Percentiles rank a stretch among this genome's conserved stretches.
phyloP scores from a whole-genome alignment of 169 alveolate genomes.

The Fabrea salina region DNA sequence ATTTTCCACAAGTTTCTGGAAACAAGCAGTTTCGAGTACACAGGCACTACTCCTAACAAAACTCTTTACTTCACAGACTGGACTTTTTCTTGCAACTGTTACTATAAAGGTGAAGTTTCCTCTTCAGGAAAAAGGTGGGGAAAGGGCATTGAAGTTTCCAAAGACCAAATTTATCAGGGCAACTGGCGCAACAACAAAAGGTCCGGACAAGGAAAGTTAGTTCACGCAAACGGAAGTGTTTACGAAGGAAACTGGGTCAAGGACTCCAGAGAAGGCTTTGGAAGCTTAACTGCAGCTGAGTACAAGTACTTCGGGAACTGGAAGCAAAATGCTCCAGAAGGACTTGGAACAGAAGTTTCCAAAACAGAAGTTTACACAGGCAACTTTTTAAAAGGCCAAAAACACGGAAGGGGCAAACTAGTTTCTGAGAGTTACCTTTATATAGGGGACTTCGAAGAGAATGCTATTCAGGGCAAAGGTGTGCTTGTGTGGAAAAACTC shows the following conservation, averaged over 20 bases:
- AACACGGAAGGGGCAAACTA: not conserved
- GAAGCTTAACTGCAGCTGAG: not conserved
- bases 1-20: no score
- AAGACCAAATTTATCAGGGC: not conserved
- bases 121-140: not conserved
- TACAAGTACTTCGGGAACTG: constrained; percentile 13
- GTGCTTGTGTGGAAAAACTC: no score
- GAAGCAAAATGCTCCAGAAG: not conserved
- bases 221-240: not conserved
- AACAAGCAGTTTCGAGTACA: no score
- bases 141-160: not conserved
- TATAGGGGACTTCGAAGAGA: not conserved
- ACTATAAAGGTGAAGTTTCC: not conserved
- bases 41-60: not conserved
- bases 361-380: not conserved
- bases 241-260: not conserved
- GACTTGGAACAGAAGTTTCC: not conserved
- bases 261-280: constrained; percentile 20
- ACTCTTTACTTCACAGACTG: not conserved
- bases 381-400: not conserved
- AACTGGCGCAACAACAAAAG: not conserved
- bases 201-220: constrained; percentile 2
- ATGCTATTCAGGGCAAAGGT: not conserved
- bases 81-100: not conserved
- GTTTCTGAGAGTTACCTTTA: not conserved